A percentile compares a stretch with the other conserved stretches of the same genome.
These are phyloP conservation scores for Diospyros kaki DNA, from an alignment of 148 eudicot species.

Conservation along the genomic window DNA sequence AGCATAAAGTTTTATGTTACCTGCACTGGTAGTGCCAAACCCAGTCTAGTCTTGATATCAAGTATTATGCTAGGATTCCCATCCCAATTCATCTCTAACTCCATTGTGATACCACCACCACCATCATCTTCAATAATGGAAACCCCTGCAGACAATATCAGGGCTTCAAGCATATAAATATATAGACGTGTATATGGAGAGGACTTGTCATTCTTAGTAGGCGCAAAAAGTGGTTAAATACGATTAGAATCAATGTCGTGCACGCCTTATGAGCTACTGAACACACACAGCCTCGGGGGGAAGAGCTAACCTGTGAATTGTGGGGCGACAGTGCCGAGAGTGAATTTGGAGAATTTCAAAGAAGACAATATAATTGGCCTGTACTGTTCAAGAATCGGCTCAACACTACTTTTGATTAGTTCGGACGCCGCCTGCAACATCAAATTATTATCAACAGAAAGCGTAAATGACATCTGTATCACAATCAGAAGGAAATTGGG, in stretches of 20 bases:
- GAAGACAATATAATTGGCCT: slow-evolving; percentile 79
- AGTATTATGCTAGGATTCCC: slow-evolving; percentile 94
- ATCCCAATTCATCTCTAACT: slow-evolving; percentile 98
- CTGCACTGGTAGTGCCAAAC: slow-evolving; percentile 90
- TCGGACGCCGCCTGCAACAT: slow-evolving; percentile 85
- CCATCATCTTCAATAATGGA: slow-evolving; percentile 75
- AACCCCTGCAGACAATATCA: slow-evolving; percentile 47
- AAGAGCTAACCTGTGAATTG: slow-evolving; percentile 76
- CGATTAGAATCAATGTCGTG: no score
- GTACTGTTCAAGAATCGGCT: slow-evolving; percentile 86
- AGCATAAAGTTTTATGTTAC: slow-evolving; percentile 26
- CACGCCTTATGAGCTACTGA: neutral
- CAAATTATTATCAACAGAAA: neutral
- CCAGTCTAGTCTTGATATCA: slow-evolving; percentile 89
- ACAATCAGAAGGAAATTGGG: neutral
- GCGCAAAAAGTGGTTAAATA: no score
- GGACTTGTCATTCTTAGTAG: no score
- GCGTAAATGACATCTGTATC: neutral
- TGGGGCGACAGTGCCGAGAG: slow-evolving; percentile 96
- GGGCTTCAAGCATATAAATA: neutral
- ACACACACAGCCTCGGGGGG: neutral
- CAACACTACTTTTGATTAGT: slow-evolving; percentile 80
- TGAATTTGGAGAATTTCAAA: slow-evolving; percentile 75
- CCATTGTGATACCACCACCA: slow-evolving; percentile 83
- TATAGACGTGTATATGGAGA: neutral